Percentiles rank a stretch among this genome's conserved stretches.
Conservation (phyloP, 129 eudicot genomes). For the Flaveria robusta region DNA sequence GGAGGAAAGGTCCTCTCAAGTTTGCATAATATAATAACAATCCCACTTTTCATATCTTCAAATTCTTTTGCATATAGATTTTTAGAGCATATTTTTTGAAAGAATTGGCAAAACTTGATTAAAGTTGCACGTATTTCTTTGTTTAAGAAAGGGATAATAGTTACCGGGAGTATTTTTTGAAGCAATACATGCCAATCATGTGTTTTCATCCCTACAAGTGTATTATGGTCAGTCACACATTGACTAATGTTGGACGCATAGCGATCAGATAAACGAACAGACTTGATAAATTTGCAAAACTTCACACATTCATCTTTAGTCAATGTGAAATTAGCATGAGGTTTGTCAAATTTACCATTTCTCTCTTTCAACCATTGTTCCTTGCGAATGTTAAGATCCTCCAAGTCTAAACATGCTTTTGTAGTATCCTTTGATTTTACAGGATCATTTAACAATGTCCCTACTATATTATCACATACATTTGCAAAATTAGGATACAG, state of each 20-base stretch:
- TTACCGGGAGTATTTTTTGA: neutral
- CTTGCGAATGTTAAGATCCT: neutral
- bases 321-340: neutral
- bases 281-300: slow-evolving; percentile 4
- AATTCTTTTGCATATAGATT: slow-evolving; percentile 11
- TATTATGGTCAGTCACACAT: slow-evolving; percentile 1
- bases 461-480: slow-evolving; percentile 24
- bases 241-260: slow-evolving; percentile 13
- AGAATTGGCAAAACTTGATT: slow-evolving; percentile 18
- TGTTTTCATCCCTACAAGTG: slow-evolving; percentile 15
- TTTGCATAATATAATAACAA: slow-evolving; percentile 16
- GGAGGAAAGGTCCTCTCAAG: slow-evolving; percentile 30
- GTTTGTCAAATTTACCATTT: neutral
- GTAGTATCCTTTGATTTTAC: slow-evolving; percentile 20
- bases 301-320: slow-evolving; percentile 13
- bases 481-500: slow-evolving; percentile 6
- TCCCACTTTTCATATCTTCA: neutral
- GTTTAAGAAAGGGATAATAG: neutral
- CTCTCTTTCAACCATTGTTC: neutral
- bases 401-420: slow-evolving; percentile 21
- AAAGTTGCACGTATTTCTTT: slow-evolving; percentile 3
- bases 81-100: slow-evolving; percentile 17
- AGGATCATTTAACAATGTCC: slow-evolving; percentile 19
- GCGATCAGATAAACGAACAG: slow-evolving; percentile 6
- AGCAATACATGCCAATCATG: slow-evolving; percentile 15